Evolutionary conservation across 2,329 filamentous ascomycete genomes (phyloP).

Genomic region (Fusarium cyanostomum): DNA sequence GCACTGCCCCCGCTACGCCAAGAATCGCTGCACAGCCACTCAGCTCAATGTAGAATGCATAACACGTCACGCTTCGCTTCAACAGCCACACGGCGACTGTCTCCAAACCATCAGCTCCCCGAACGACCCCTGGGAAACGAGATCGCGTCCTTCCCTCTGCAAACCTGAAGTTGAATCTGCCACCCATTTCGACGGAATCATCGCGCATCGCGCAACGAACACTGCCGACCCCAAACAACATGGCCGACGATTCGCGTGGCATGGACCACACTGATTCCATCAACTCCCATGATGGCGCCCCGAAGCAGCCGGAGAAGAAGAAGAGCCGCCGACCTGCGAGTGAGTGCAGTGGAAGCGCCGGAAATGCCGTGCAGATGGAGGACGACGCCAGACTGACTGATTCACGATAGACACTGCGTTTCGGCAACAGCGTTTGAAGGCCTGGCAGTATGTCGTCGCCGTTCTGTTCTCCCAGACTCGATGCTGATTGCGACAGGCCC

Average conservation of each 20-base stretch:
- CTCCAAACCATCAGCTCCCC: constrained; percentile 17
- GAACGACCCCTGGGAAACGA: constrained; percentile 18
- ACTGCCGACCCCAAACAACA: constrained; percentile 45
- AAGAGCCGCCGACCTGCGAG: constrained; percentile 94
- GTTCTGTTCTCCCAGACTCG: constrained; percentile 8
- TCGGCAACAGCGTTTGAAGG: constrained; percentile 94
- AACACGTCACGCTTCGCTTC: constrained; percentile 37
- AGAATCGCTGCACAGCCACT: constrained; percentile 33
- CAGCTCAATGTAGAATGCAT: constrained; percentile 4
- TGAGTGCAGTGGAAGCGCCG: constrained; percentile 54
- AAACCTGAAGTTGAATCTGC: constrained; percentile 5
- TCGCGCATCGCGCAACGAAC: constrained; percentile 26
- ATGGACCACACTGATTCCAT: constrained; percentile 63
- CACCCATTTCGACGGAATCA: constrained; percentile 29
- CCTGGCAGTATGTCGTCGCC: constrained; percentile 83
- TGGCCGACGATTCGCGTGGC: constrained; percentile 59
- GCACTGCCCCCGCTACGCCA: constrained; percentile 22
- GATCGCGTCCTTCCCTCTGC: constrained; percentile 27
- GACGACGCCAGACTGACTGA: constrained; percentile 29
- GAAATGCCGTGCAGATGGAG: constrained; percentile 3
- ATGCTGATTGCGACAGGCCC: constrained; percentile 69
- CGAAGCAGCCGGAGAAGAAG: constrained; percentile 73
- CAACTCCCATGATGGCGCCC: constrained; percentile 62
- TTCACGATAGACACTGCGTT: constrained; percentile 83
- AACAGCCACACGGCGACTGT: constrained; percentile 32